phyloP scores from a whole-genome alignment of 1,284 basidiomycete species.

The Polyporus tsugae region DNA sequence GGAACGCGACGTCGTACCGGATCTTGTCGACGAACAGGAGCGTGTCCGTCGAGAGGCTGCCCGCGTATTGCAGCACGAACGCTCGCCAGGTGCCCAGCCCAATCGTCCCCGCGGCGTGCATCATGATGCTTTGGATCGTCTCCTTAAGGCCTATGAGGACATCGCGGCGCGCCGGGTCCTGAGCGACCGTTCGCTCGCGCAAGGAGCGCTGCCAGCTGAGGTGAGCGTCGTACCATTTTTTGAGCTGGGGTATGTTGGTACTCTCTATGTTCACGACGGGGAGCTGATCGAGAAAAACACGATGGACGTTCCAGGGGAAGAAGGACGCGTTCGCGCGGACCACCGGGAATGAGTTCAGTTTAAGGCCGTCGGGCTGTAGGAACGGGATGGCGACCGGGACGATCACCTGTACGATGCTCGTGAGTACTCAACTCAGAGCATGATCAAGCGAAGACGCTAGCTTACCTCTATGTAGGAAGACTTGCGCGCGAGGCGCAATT shows the following conservation, averaged over 20 bases:
- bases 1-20: conserved; percentile 52
- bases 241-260: conserved; percentile 6
- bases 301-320: conserved; percentile 48
- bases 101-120: conserved; percentile 36
- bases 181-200: conserved; percentile 37
- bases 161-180: conserved; percentile 23
- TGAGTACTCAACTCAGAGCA: not conserved
- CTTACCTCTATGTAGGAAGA: conserved; percentile 62
- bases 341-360: conserved; percentile 47
- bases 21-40: conserved; percentile 52
- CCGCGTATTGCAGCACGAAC: conserved; percentile 43
- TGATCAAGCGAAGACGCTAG: conserved; percentile 32
- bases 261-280: conserved; percentile 40
- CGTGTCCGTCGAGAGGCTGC: conserved; percentile 39
- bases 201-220: conserved; percentile 43
- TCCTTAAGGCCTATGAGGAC: conserved; percentile 45
- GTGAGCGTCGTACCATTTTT: conserved; percentile 45
- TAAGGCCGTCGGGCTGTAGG: conserved; percentile 32
- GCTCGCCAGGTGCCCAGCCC: conserved; percentile 25
- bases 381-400: conserved; percentile 38
- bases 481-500: conserved; percentile 56
- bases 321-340: conserved; percentile 30
- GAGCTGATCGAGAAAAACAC: conserved; percentile 48
- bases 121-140: conserved; percentile 43
- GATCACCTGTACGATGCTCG: conserved; percentile 37